Base-by-base conservation (phyloP, 2,329 filamentous ascomycete species). In the Macrophomina pseudophaseolina region DNA sequence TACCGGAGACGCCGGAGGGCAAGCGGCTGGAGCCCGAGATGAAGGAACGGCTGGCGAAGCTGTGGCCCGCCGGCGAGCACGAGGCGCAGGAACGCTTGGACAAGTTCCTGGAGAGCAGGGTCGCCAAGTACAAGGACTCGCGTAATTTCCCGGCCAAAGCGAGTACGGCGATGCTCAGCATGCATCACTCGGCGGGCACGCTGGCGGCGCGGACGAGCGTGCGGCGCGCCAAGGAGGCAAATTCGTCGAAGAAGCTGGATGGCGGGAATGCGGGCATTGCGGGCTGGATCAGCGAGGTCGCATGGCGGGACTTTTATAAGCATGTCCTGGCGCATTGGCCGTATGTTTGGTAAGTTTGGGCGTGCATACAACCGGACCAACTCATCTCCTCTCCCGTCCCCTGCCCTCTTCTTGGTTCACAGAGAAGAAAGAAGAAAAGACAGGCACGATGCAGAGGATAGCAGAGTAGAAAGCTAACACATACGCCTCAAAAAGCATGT, bases 241-340 rank as follows among this genome's bases (percentile, higher is more conserved):
- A 92, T 72, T 87, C 81, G 32, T 86, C 85, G 1, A 87, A 82
- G 35, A 83, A 87, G 66, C 83, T 97, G 1, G 87, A 93, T 68
- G 86, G 82, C 1, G 90, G 90, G 0, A 84, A 85, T 23, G 78
- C 86, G 16, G 91, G 91, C 0, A 89, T 91, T 66, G 82, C 85
- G 60, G 83, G 84, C 0, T 96, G 92, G 92, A 92, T 95, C 69
- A 89, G 89, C 64, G 92, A 96, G 76, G 84, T 96, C 3, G 92
- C 91, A 0, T 95, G 92, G 92, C 84, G 92, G 14, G 92, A 96
- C 73, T 96, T 96, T 73, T 96, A 96, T 80, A 92, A 90, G 73
- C 91, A 95, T 75, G 91, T 97, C 3, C 80, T 97, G 5, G 91
- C 89, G 0, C 82, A 94, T 68, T 97, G 92, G 92, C 94, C 94